phyloP scores from a whole-genome alignment of 1,284 basidiomycete genomes.

The Papiliotrema nemorosa region DNA sequence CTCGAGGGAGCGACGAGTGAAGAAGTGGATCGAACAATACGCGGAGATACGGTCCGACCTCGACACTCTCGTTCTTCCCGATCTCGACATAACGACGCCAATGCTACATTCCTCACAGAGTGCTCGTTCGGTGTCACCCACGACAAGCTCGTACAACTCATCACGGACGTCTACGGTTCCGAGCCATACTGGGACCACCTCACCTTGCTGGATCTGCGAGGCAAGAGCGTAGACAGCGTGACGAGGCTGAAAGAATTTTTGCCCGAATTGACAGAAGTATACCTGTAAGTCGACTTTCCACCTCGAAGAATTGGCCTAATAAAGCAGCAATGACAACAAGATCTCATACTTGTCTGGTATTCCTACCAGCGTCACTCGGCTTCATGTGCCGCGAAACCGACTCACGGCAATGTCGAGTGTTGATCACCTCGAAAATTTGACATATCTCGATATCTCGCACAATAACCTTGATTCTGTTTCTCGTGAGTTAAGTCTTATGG shows the following conservation, averaged over 20 bases:
- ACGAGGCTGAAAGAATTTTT: conserved; percentile 91
- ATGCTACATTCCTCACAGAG: conserved; percentile 81
- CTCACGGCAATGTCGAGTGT: conserved; percentile 86
- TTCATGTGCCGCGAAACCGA: conserved; percentile 76
- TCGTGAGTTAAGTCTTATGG: conserved; percentile 58
- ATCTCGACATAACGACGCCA: conserved; percentile 4
- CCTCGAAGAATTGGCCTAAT: neutral
- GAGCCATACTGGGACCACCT: conserved; percentile 91
- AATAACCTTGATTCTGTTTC: conserved; percentile 83
- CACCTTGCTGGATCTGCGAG: conserved; percentile 69
- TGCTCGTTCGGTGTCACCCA: conserved; percentile 92
- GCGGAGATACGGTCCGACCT: conserved; percentile 3
- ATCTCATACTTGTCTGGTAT: conserved; percentile 84
- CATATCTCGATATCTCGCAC: conserved; percentile 83
- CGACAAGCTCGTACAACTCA: conserved; percentile 82
- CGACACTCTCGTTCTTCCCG: conserved; percentile 10
- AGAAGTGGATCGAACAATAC: conserved; percentile 12
- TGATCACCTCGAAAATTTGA: conserved; percentile 77
- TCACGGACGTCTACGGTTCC: conserved; percentile 93
- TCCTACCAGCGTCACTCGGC: conserved; percentile 69
- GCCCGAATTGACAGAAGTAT: conserved; percentile 74
- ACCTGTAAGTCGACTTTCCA: conserved; percentile 70
- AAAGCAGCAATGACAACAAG: conserved; percentile 68
- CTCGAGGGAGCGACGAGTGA: neutral
- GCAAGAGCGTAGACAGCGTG: conserved; percentile 78